Evolutionary conservation across 163 green algal species (phyloP), one percentile per base, ranked within the genome.

Genomic region (Smithsoniella earleae): DNA sequence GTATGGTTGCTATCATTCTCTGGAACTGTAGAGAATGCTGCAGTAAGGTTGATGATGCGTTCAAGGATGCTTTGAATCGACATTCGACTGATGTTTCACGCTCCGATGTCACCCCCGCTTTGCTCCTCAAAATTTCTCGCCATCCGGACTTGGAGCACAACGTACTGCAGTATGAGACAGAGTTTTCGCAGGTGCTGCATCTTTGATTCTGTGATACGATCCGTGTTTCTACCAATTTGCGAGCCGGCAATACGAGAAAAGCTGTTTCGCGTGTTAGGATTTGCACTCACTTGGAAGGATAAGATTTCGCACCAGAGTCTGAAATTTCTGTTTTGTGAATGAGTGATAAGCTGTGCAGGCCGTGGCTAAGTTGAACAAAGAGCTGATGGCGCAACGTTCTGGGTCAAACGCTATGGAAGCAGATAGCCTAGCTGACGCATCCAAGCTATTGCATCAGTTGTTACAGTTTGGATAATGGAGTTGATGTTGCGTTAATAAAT

Each of bases 1-100:
- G 58, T 33, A 69, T 69, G 58, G 58, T 69, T 16, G 58, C 25
- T 30, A 69, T 69, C 25, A 34, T 69, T 16, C 28, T 36, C 18
- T 69, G 58, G 58, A 69, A 30, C 30, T 43, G 58, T 33, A 30
- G 58, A 30, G 58, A 69, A 16, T 30, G 27, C 25, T 69, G 58
- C 58, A 4, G 25, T 36, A 37, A 40, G 0, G 34, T 69, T 16
- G 18, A 22, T 30, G 58, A 30, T 4, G 18, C 58, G 20, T 16
- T 69, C 27, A 49, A 49, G 40, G 13, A n/a, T n/a, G n/a, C n/a
- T n/a, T n/a, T n/a, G n/a, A n/a, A n/a, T n/a, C n/a, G n/a, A n/a
- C n/a, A n/a, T n/a, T n/a, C n/a, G n/a, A n/a, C n/a, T n/a, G n/a
- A n/a, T n/a, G n/a, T n/a, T n/a, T n/a, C n/a, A n/a, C n/a, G 40